phyloP scores from a whole-genome alignment of 2,329 filamentous ascomycete species.

The Trichoderma endophyticum region DNA sequence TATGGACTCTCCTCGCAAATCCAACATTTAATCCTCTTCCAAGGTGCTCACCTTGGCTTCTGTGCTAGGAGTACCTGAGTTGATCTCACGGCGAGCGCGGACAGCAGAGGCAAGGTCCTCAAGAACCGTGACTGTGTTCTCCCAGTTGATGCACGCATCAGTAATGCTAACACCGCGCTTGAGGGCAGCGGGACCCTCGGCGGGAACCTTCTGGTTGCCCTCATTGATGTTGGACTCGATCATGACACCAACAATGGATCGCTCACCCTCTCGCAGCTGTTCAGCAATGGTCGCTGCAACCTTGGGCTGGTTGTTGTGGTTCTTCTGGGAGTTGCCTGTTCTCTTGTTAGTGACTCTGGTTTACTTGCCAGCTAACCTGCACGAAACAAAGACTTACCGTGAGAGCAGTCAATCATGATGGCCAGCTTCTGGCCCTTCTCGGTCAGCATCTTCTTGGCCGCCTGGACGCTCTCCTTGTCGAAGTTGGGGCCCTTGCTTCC shows the following conservation, averaged over 20 bases:
- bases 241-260: slow-evolving; percentile 92
- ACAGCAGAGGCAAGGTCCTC: slow-evolving; percentile 85
- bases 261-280: slow-evolving; percentile 84
- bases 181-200: slow-evolving; percentile 72
- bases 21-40: slow-evolving; percentile 46
- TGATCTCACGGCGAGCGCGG: slow-evolving; percentile 63
- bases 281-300: slow-evolving; percentile 79
- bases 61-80: slow-evolving; percentile 35
- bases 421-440: slow-evolving; percentile 84
- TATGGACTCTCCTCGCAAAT: neutral
- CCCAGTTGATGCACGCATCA: slow-evolving; percentile 95
- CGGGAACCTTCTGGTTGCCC: slow-evolving; percentile 80
- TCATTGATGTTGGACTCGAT: slow-evolving; percentile 98
- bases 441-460: slow-evolving; percentile 70
- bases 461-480: slow-evolving; percentile 78
- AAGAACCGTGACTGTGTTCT: slow-evolving; percentile 74
- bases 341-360: slow-evolving; percentile 12
- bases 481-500: slow-evolving; percentile 92
- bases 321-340: slow-evolving; percentile 89
- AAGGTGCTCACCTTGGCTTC: slow-evolving; percentile 43
- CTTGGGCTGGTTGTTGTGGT: slow-evolving; percentile 95
- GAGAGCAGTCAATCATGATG: slow-evolving; percentile 98
- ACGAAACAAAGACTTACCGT: slow-evolving; percentile 57
- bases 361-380: neutral
- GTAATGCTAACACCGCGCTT: slow-evolving; percentile 94